Percentiles rank a stretch among this genome's conserved stretches.
These are phyloP conservation scores for Candida sojae DNA, from an alignment of 1,139 yeast species.

Conservation along the genomic window DNA sequence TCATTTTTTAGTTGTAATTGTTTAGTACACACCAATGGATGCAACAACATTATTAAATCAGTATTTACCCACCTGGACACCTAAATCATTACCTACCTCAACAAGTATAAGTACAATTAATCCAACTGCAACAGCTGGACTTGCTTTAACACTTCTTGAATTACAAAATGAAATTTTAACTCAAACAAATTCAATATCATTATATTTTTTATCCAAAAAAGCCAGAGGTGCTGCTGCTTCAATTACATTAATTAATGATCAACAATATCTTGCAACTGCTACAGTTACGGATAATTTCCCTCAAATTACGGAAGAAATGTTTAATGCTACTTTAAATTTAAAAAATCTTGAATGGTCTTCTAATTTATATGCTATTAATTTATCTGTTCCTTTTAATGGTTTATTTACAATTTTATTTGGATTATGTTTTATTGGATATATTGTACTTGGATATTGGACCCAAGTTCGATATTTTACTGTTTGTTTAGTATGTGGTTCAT, in stretches of 20 bases:
- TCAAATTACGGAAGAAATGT: conserved; percentile 33
- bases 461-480: conserved; percentile 73
- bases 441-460: conserved; percentile 29
- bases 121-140: conserved; percentile 22
- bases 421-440: conserved; percentile 22
- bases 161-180: conserved; percentile 14
- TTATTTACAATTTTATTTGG: conserved; percentile 25
- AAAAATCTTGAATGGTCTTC: conserved; percentile 23
- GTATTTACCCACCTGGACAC: conserved; percentile 15
- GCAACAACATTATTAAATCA: conserved; percentile 4
- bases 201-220: conserved; percentile 13
- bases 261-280: conserved; percentile 39
- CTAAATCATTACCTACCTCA: conserved; percentile 20
- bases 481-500: conserved; percentile 60
- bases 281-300: conserved; percentile 30
- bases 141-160: conserved; percentile 12
- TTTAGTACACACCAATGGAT: not conserved
- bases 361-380: conserved; percentile 33
- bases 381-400: conserved; percentile 25
- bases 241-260: conserved; percentile 30
- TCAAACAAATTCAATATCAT: conserved; percentile 15
- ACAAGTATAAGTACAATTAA: conserved; percentile 17
- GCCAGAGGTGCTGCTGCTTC: conserved; percentile 40
- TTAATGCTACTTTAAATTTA: conserved; percentile 35
- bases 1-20: too few species aligned